Percentiles rank a stretch among this genome's conserved stretches.
Conservation (phyloP, 1,284 basidiomycete genomes). For the Apiotrichum gamsii region DNA sequence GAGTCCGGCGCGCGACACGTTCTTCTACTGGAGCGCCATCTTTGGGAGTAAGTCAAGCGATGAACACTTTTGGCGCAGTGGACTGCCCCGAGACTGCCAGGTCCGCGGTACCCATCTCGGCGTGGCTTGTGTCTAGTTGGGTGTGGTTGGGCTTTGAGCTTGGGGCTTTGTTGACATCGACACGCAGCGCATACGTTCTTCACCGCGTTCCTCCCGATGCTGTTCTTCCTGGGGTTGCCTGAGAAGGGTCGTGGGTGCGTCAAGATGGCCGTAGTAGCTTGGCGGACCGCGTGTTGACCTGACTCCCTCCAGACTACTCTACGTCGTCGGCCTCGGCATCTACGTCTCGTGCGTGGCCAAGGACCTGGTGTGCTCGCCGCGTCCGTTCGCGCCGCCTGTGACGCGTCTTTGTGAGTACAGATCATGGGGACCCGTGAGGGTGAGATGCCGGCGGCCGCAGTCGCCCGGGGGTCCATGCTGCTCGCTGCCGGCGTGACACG, state of each 20-base stretch:
- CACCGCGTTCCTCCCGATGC: constrained; percentile 75
- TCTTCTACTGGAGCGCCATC: constrained; percentile 84
- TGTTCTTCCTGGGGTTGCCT: constrained; percentile 79
- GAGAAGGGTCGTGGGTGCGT: constrained; percentile 67
- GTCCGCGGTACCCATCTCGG: too few species aligned
- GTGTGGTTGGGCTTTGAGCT: too few species aligned
- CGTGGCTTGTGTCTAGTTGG: too few species aligned
- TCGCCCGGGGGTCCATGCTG: too few species aligned
- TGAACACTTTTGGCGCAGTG: too few species aligned
- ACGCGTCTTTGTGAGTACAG: constrained; percentile 60
- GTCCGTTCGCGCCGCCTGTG: constrained; percentile 86
- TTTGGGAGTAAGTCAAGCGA: constrained; percentile 62
- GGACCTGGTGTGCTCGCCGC: constrained; percentile 82
- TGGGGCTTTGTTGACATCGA: too few species aligned
- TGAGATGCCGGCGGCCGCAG: too few species aligned
- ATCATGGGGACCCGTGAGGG: too few species aligned
- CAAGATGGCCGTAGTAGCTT: background rate
- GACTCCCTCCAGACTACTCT: constrained; percentile 53
- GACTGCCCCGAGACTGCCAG: too few species aligned
- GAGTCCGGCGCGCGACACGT: constrained; percentile 68
- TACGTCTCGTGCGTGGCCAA: constrained; percentile 79
- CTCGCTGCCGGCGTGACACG: too few species aligned
- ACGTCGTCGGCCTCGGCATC: constrained; percentile 72
- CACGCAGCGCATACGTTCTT: constrained; percentile 89
- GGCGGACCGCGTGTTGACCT: background rate